Evolutionary conservation across 257 asterid genomes (phyloP).

Genomic region (Solanum sitiens): DNA sequence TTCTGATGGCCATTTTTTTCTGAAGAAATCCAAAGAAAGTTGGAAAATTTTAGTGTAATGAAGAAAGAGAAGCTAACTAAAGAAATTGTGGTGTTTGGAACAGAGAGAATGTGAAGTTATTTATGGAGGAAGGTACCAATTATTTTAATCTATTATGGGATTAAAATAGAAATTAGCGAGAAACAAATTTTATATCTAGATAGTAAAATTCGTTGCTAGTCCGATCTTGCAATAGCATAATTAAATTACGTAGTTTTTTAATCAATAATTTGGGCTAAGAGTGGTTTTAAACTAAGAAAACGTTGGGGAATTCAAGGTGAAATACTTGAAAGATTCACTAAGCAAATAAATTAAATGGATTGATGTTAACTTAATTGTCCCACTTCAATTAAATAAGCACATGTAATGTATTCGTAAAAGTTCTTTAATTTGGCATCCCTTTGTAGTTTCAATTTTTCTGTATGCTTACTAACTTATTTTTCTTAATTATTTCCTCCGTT

Average conservation of each 20-base stretch:
- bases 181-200: neutral
- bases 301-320: neutral
- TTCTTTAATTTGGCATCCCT: neutral
- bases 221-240: no score
- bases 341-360: neutral
- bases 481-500: neutral
- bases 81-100: neutral
- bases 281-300: neutral
- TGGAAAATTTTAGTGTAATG: neutral
- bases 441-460: neutral
- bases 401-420: neutral
- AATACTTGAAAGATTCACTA: neutral
- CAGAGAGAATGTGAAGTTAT: slow-evolving; percentile 19
- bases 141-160: neutral
- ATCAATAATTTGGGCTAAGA: neutral
- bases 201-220: neutral
- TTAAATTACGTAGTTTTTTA: no score
- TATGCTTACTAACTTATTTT: neutral
- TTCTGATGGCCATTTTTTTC: slow-evolving; percentile 20
- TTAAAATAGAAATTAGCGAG: neutral
- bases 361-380: neutral
- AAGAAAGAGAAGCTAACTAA: neutral
- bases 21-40: neutral
- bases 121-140: slow-evolving; percentile 15
- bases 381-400: neutral